A percentile compares a stretch with the other conserved stretches of the same genome.
These are phyloP conservation scores for Arabidopsis hybrid DNA, from an alignment of 441 rosid species.

Conservation along the genomic window DNA sequence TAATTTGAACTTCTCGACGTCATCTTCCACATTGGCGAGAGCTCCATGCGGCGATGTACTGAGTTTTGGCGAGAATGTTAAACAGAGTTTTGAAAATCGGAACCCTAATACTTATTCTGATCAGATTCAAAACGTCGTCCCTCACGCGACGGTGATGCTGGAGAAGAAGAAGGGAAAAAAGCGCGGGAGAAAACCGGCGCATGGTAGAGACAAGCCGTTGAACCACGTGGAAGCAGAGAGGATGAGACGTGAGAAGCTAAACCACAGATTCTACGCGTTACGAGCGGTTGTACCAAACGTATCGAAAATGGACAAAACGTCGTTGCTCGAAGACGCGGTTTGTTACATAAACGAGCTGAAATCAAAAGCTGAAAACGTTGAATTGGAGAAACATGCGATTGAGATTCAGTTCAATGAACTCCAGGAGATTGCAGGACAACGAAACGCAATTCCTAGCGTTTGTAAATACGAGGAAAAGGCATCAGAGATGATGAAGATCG, in stretches of 20 bases:
- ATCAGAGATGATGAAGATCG: slow-evolving; percentile 52
- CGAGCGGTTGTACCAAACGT: slow-evolving; percentile 93
- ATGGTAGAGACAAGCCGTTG: slow-evolving; percentile 80
- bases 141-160: slow-evolving; percentile 64
- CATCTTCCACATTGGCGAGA: too few species aligned
- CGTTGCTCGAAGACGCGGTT: slow-evolving; percentile 83
- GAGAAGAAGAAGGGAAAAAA: slow-evolving; percentile 64
- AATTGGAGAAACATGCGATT: slow-evolving; percentile 64
- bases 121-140: slow-evolving; percentile 42
- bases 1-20: too few species aligned
- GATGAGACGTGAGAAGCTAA: slow-evolving; percentile 92
- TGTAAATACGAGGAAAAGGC: slow-evolving; percentile 36
- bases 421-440: slow-evolving; percentile 47
- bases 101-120: neutral
- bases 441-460: slow-evolving; percentile 29
- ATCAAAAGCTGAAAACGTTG: slow-evolving; percentile 54
- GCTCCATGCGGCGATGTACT: too few species aligned
- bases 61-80: neutral
- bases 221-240: slow-evolving; percentile 96
- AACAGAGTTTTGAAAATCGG: neutral
- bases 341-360: slow-evolving; percentile 83
- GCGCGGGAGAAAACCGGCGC: slow-evolving; percentile 83
- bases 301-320: slow-evolving; percentile 91
- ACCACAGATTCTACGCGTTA: slow-evolving; percentile 79
- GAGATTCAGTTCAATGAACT: slow-evolving; percentile 58